Evolutionary conservation across 2,329 filamentous ascomycete genomes (phyloP).

Genomic region (Rhynchosporium graminicola): DNA sequence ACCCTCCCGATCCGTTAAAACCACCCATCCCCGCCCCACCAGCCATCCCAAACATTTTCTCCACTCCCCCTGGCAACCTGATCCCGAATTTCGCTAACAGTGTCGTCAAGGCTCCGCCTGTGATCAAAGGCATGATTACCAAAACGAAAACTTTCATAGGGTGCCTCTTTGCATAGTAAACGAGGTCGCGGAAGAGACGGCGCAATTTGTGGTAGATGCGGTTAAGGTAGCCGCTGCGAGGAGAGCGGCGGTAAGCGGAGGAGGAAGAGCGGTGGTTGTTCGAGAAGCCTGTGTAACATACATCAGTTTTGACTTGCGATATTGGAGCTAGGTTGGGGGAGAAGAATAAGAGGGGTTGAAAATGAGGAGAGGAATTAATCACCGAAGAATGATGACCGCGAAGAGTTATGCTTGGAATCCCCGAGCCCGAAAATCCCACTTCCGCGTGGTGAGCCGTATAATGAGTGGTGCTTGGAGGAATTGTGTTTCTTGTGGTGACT

Average conservation of each 20-base stretch:
- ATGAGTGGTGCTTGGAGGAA: not conserved
- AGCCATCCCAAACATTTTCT: constrained; percentile 54
- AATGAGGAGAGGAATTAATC: not conserved
- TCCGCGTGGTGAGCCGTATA: not conserved
- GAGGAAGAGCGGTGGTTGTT: constrained; percentile 38
- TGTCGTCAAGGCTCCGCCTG: constrained; percentile 77
- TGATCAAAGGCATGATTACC: constrained; percentile 84
- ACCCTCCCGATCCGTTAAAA: constrained; percentile 41
- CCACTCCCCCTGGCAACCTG: constrained; percentile 65
- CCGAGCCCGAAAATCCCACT: constrained; percentile 45
- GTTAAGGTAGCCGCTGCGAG: constrained; percentile 75
- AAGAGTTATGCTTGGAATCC: constrained; percentile 44
- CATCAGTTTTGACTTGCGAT: not conserved
- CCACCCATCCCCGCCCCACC: constrained; percentile 31
- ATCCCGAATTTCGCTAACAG: constrained; percentile 80
- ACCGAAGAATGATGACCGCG: constrained; percentile 46
- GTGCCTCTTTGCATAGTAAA: constrained; percentile 79
- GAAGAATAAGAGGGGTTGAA: not conserved
- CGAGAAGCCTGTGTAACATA: constrained; percentile 25
- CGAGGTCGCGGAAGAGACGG: constrained; percentile 76
- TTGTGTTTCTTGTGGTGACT: constrained; percentile 17
- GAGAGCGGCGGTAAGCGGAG: constrained; percentile 77
- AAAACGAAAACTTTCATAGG: constrained; percentile 86
- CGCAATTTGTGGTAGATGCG: constrained; percentile 75
- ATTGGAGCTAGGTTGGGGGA: not conserved